Base-by-base conservation (phyloP, 2,329 filamentous ascomycete species). In the Sordariomycetes sp. region DNA sequence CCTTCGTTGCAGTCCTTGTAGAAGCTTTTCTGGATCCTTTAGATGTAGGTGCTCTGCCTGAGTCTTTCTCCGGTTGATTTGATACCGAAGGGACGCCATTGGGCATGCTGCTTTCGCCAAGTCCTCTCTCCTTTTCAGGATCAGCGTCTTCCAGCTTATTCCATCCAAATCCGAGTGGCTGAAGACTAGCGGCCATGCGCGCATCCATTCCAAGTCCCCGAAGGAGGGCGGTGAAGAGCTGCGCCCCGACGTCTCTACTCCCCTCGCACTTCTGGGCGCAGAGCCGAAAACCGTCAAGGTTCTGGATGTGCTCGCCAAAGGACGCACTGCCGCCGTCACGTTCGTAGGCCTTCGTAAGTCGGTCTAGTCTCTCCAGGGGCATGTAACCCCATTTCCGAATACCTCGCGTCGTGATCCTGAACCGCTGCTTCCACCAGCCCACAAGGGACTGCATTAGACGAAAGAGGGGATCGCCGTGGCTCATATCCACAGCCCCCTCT, bases 311-410 rank as follows among this genome's bases (percentile, higher is more conserved):
- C 72, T 97, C 94, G 1, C 93, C 93, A 67, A 93, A 90, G 6
- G 82, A 77, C 0, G 78, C 70, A 63, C 94, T 80, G 59, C 83
- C 75, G 0, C 77, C 74, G 54, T 86, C 80, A 14, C 84, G 79
- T 35, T 82, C 79, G 69, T 87, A 90, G 0, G 82, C 85, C 35
- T 86, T 85, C 7, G 87, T 83, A 60, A 94, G 78, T n/a, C 85
- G 81, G 64, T 90, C 86, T 2, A 96, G 74, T 25, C 83, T 79
- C 64, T 87, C 79, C n/a, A 90, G 79, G 0, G 88, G 79, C 75
- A 93, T 88, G 68, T 97, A 97, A 0, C 94, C 94, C 67, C 83
- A 80, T 73, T 97, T 99, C n/a, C 92, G 81, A 24, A 97, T 67
- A 0, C 89, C 90, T 0, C 92, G 90, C 0, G 86, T 81, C 0